Conservation (phyloP, 1,139 yeast species). For the Geotrichum cucujoidarum region DNA sequence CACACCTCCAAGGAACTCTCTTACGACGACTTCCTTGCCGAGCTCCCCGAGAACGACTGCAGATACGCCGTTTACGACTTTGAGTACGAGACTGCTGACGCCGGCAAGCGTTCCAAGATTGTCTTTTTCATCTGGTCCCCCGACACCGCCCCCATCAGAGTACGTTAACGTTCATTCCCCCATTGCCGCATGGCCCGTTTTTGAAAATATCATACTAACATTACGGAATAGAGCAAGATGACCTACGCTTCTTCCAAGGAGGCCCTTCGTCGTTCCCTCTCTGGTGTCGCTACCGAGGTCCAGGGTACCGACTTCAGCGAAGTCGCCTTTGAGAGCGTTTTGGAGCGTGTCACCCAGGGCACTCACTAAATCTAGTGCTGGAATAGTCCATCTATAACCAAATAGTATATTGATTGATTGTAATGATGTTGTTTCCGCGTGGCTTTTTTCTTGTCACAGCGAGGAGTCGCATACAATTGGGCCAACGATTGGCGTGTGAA, state of each 20-base stretch:
- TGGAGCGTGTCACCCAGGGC: conserved; percentile 85
- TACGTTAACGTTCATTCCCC: conserved; percentile 4
- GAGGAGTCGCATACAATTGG: background rate
- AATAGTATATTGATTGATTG: no score
- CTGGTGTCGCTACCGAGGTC: conserved; percentile 88
- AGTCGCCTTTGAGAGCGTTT: conserved; percentile 87
- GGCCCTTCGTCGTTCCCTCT: conserved; percentile 93
- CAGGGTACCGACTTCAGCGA: conserved; percentile 98
- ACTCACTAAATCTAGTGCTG: no score
- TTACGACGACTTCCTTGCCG: conserved; percentile 79
- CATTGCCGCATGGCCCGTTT: background rate
- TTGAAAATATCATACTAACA: conserved; percentile 9
- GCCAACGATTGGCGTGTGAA: background rate
- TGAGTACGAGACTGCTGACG: conserved; percentile 84
- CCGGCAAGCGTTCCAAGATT: conserved; percentile 92
- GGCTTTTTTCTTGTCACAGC: no score
- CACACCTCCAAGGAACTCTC: conserved; percentile 67
- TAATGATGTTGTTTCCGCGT: background rate
- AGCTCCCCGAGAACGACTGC: conserved; percentile 93
- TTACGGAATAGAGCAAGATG: conserved; percentile 63
- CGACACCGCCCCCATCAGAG: conserved; percentile 82
- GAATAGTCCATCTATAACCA: no score
- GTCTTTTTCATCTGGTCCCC: conserved; percentile 97
- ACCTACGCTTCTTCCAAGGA: conserved; percentile 96
- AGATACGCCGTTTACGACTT: conserved; percentile 95